These are phyloP conservation scores for Leishmania martiniquensis DNA, from an alignment of 208 protist genomes.

Conservation along the genomic window DNA sequence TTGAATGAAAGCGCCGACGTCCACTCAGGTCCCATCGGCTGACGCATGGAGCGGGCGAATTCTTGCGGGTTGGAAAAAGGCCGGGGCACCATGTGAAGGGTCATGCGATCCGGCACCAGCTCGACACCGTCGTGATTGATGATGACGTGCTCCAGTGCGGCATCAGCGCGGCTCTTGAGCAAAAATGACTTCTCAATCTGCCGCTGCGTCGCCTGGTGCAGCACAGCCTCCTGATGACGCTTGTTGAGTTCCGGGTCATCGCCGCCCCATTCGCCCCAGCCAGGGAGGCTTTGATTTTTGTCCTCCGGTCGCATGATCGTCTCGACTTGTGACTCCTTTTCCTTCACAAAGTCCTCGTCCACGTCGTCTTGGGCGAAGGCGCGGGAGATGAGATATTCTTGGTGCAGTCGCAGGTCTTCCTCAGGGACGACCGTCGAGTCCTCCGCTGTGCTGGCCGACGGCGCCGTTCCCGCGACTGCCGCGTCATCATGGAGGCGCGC, in stretches of 20 bases:
- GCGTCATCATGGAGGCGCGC: slow-evolving; percentile 3
- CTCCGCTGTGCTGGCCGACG: not conserved
- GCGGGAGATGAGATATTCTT: slow-evolving; percentile 91
- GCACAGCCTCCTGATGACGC: slow-evolving; percentile 68
- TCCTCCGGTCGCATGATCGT: slow-evolving; percentile 87
- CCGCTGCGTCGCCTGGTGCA: slow-evolving; percentile 54
- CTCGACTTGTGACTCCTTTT: slow-evolving; percentile 88
- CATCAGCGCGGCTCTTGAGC: slow-evolving; percentile 87
- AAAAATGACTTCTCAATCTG: slow-evolving; percentile 79
- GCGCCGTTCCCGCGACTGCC: not conserved
- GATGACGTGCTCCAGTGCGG: slow-evolving; percentile 89
- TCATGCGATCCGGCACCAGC: slow-evolving; percentile 88
- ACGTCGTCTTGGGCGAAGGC: slow-evolving; percentile 93
- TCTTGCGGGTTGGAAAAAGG: slow-evolving; percentile 91
- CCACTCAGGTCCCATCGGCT: slow-evolving; percentile 91
- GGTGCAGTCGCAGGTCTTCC: slow-evolving; percentile 49
- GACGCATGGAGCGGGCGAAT: slow-evolving; percentile 91
- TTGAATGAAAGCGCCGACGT: slow-evolving; percentile 84
- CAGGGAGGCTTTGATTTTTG: slow-evolving; percentile 84
- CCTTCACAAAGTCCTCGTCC: slow-evolving; percentile 89
- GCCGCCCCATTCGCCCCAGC: slow-evolving; percentile 94
- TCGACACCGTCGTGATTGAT: slow-evolving; percentile 95
- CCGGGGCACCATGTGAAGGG: slow-evolving; percentile 90
- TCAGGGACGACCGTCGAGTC: slow-evolving; percentile 19
- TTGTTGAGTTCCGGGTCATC: slow-evolving; percentile 79